Conservation (phyloP, 2,329 filamentous ascomycete genomes). For the Phaeosphaeria sp. region DNA sequence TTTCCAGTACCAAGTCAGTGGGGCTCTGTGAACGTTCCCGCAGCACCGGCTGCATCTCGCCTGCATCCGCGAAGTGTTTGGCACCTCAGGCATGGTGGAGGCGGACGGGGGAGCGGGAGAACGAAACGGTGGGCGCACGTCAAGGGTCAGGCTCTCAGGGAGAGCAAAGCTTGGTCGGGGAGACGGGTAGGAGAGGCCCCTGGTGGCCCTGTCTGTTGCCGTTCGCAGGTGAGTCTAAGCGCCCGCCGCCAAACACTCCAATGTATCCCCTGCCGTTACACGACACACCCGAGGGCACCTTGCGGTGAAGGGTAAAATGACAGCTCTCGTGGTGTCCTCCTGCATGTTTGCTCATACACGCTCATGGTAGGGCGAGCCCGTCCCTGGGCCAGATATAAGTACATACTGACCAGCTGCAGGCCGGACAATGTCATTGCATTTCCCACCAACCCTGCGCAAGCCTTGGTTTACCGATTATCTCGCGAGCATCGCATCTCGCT, state of each 20-base stretch:
- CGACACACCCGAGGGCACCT: slow-evolving; percentile 26
- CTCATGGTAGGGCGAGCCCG: slow-evolving; percentile 27
- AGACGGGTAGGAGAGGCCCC: slow-evolving; percentile 18
- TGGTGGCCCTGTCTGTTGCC: no score
- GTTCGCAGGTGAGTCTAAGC: slow-evolving; percentile 18
- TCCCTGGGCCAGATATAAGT: slow-evolving; percentile 14
- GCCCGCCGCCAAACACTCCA: slow-evolving; percentile 35
- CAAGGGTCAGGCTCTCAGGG: slow-evolving; percentile 20
- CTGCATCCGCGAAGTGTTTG: slow-evolving; percentile 28
- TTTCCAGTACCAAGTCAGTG: slow-evolving; percentile 18
- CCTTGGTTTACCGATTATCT: slow-evolving; percentile 18
- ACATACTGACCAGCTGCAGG: slow-evolving; percentile 28
- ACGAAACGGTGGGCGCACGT: slow-evolving; percentile 30
- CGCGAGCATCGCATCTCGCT: slow-evolving; percentile 22
- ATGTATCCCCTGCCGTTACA: slow-evolving; percentile 35
- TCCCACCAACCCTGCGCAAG: slow-evolving; percentile 26
- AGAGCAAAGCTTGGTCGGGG: slow-evolving; percentile 30
- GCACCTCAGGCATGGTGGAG: slow-evolving; percentile 24
- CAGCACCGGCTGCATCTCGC: slow-evolving; percentile 23
- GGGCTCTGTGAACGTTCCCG: slow-evolving; percentile 28
- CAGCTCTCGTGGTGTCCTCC: slow-evolving; percentile 32
- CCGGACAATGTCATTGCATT: slow-evolving; percentile 27
- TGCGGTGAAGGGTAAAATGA: slow-evolving; percentile 40
- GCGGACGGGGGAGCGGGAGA: slow-evolving; percentile 38
- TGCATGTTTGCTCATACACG: slow-evolving; percentile 33